Conservation (phyloP, 2,329 filamentous ascomycete genomes). For the Cercospora sp. region DNA sequence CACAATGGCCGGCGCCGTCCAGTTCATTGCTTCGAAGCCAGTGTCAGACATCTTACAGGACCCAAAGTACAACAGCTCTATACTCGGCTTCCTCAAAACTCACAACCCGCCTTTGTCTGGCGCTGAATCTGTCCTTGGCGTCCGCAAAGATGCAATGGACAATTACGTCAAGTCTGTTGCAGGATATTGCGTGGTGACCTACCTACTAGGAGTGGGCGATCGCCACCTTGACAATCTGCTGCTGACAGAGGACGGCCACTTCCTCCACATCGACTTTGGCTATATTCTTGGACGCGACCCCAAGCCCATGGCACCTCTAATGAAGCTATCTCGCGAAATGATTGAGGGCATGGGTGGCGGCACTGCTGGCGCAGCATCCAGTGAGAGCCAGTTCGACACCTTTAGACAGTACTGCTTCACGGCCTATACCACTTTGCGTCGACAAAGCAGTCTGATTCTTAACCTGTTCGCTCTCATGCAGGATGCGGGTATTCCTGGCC, state of each 20-base stretch:
- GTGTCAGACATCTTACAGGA: conserved; percentile 71
- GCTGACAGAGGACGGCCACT: conserved; percentile 83
- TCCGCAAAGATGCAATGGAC: conserved; percentile 90
- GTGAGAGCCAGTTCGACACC: conserved; percentile 66
- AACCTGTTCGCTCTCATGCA: conserved; percentile 97
- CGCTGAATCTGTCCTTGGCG: conserved; percentile 68
- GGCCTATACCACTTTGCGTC: conserved; percentile 86
- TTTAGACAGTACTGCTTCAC: conserved; percentile 98
- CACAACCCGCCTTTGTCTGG: conserved; percentile 90
- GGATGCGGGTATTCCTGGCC: conserved; percentile 94
- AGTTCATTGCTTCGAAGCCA: conserved; percentile 78
- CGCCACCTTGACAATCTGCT: conserved; percentile 94
- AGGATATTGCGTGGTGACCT: conserved; percentile 97
- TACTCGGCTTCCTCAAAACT: conserved; percentile 78
- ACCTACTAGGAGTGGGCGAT: conserved; percentile 93
- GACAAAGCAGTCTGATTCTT: conserved; percentile 85
- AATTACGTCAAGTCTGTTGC: conserved; percentile 95
- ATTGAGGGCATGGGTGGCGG: conserved; percentile 94
- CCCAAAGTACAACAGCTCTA: conserved; percentile 74
- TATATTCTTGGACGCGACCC: conserved; percentile 97
- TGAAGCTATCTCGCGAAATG: conserved; percentile 98
- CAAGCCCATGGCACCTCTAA: conserved; percentile 93
- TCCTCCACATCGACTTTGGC: conserved; percentile 98
- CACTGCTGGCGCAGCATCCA: conserved; percentile 15
- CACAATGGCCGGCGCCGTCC: conserved; percentile 82